A percentile compares a stretch with the other conserved stretches of the same genome.
Evolutionary conservation across 2,329 filamentous ascomycete species (phyloP).

Genomic region (Xylariomycetidae sp.): DNA sequence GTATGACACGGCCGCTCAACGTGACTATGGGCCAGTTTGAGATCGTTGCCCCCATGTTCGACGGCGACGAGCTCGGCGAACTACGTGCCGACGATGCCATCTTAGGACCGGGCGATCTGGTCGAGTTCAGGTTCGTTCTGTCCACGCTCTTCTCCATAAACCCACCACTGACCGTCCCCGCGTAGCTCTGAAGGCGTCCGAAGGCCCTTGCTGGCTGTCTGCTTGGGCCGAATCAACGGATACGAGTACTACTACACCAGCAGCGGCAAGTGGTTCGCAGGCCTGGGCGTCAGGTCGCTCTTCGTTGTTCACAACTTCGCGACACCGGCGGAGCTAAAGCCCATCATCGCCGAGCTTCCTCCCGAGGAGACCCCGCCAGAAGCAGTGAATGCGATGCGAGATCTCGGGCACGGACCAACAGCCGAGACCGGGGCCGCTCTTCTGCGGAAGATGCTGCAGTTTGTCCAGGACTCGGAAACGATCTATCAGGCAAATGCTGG

Average conservation of each 20-base stretch:
- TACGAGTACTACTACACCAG: slow-evolving; percentile 49
- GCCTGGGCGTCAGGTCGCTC: slow-evolving; percentile 34
- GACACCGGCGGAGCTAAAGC: slow-evolving; percentile 32
- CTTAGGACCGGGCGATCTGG: slow-evolving; percentile 40
- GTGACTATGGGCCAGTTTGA: slow-evolving; percentile 23
- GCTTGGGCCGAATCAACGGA: slow-evolving; percentile 44
- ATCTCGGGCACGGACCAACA: slow-evolving; percentile 34
- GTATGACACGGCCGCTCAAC: slow-evolving; percentile 30
- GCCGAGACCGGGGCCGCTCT: slow-evolving; percentile 36
- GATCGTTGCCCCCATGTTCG: slow-evolving; percentile 26
- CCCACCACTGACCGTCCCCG: too few relatives aligned
- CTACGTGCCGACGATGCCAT: slow-evolving; percentile 26
- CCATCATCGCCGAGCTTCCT: slow-evolving; percentile 34
- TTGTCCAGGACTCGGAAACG: slow-evolving; percentile 34
- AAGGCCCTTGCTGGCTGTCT: slow-evolving; percentile 44
- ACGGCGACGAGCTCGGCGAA: slow-evolving; percentile 31
- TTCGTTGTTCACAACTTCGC: slow-evolving; percentile 47
- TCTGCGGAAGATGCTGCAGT: slow-evolving; percentile 42
- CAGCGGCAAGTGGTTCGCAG: slow-evolving; percentile 45
- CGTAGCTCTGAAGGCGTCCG: slow-evolving; percentile 32
- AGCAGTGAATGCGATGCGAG: slow-evolving; percentile 31
- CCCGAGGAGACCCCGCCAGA: slow-evolving; percentile 20
- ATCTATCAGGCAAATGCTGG: slow-evolving; percentile 43
- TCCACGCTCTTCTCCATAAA: not conserved
- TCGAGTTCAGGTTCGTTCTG: slow-evolving; percentile 40